Evolutionary conservation across 2,329 filamentous ascomycete genomes (phyloP), one percentile per base, ranked within the genome.

Genomic region (Penicillium brasilianum): DNA sequence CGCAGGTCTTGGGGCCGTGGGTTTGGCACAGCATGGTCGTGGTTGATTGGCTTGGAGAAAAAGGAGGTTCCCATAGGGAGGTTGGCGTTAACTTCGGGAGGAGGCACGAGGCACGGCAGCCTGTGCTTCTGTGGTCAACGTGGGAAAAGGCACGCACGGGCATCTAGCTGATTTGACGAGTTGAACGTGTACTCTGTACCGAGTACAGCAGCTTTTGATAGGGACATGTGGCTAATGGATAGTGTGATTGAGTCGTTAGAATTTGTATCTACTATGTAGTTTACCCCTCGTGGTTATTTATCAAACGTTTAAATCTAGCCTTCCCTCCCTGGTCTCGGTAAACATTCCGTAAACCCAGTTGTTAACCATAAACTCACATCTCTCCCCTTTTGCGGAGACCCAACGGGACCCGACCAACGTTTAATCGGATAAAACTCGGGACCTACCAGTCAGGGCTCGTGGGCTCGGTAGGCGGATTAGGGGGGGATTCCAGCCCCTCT

Each of bases 341-440:
- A 16, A 50, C 16, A 9, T 7, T 28, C 48, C 48, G 48, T 50
- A n/a, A 34, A 36, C 18, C 41, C 7, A 48, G 44, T 48, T 22
- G 16, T 43, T 56, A 50, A 53, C 50, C 54, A 57, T 37, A 30
- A 37, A 32, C n/a, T 8, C 10, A 28, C 25, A 28, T 28, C 41
- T 25, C 39, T 22, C 39, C 32, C 56, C 50, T 41, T 39, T 44
- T 48, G 28, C 28, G 51, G 37, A 57, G 55, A 25, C 22, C 44
- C 44, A 30, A 48, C 44, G 44, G 44, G 44, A 50, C 22, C 52
- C 28, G 20, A 32, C 30, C 25, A 36, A 34, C 28, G 22, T 53
- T 60, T 41, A 55, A 18, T 55, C 50, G 62, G 62, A 51, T 49
- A 32, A 64, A 60, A 30, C 22, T 59, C 61, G 63, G 61, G 32